These are phyloP conservation scores for Ambispora gerdemannii DNA, from an alignment of 192 early-diverging fungal species.

Conservation along the genomic window DNA sequence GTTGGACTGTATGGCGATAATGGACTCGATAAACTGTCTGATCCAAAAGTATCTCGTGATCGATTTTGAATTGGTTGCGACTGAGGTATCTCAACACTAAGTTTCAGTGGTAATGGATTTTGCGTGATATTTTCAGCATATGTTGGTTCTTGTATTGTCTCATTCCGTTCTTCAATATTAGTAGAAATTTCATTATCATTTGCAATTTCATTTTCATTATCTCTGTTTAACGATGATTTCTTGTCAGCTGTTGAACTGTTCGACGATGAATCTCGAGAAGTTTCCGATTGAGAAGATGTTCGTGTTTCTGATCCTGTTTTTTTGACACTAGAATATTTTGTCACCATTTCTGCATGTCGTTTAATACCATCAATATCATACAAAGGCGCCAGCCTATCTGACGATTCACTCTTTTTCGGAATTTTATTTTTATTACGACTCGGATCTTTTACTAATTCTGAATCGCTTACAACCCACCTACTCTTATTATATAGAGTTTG, in stretches of 20 bases:
- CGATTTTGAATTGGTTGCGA: background rate
- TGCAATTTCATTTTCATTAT: background rate
- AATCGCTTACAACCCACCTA: background rate
- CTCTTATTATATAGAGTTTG: background rate
- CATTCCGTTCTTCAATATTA: background rate
- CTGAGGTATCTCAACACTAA: background rate
- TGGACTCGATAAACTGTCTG: background rate
- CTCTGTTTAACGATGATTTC: background rate
- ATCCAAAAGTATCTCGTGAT: background rate
- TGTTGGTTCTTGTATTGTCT: background rate
- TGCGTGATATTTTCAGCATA: no score
- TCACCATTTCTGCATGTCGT: slow-evolving; percentile 25
- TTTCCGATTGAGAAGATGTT: slow-evolving; percentile 16
- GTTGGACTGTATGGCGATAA: slow-evolving; percentile 1
- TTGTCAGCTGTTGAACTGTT: background rate
- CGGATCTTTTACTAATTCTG: background rate
- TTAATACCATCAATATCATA: slow-evolving; percentile 29
- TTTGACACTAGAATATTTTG: slow-evolving; percentile 18
- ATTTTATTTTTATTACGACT: background rate
- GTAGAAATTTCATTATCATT: background rate
- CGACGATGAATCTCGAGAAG: background rate
- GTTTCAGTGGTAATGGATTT: background rate
- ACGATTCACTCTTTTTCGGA: background rate
- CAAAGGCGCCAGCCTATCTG: background rate
- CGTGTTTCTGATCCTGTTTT: background rate